These are phyloP conservation scores for Clausena lansium DNA, from an alignment of 345 rosid genomes.

Conservation along the genomic window DNA sequence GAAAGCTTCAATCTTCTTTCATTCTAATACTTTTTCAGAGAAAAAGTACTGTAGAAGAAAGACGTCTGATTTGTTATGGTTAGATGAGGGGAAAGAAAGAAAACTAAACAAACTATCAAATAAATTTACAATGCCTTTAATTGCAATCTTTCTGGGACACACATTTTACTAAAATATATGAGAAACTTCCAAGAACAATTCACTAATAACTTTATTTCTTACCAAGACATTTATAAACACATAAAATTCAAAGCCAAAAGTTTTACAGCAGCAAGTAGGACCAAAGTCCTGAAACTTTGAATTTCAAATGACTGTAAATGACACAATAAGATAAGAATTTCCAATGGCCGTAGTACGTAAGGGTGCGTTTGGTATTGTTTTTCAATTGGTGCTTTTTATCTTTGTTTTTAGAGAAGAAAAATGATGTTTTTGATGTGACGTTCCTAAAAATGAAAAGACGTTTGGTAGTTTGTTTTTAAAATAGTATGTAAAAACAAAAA, in stretches of 20 bases:
- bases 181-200: background rate
- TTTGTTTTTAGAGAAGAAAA: too few relatives aligned
- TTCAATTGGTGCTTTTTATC: too few relatives aligned
- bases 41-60: too few relatives aligned
- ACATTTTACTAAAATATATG: background rate
- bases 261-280: background rate
- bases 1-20: too few relatives aligned
- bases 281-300: background rate
- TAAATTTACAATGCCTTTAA: background rate
- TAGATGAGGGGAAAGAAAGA: background rate
- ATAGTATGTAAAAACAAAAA: too few relatives aligned
- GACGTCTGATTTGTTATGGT: background rate
- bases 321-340: conserved; percentile 27
- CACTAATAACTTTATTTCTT: background rate
- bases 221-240: background rate
- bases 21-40: too few relatives aligned
- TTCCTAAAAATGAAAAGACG: too few relatives aligned
- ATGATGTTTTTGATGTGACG: too few relatives aligned
- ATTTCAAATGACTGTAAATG: background rate
- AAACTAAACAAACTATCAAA: background rate
- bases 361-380: conserved; percentile 13
- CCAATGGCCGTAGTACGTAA: conserved; percentile 84
- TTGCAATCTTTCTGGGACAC: background rate
- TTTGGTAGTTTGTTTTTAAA: too few relatives aligned
- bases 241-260: conserved; percentile 5